Evolutionary conservation across 257 asterid genomes (phyloP), one percentile per base, ranked within the genome.

Genomic region (Craterostigma plantagineum): DNA sequence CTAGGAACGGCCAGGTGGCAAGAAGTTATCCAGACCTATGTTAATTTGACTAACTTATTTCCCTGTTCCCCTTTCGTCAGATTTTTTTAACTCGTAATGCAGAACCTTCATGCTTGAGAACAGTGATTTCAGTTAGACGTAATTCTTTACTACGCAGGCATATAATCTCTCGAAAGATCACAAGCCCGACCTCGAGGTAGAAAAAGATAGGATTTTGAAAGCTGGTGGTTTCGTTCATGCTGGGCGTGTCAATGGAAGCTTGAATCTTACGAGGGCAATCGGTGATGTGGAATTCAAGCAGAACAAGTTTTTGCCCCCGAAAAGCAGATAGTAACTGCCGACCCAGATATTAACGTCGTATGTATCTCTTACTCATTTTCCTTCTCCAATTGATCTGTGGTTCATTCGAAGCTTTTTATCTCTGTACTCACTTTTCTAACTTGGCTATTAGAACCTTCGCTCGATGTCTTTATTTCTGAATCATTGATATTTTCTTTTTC

Each of bases 231-330:
- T 86, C 58, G 77, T 86, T 63, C 92, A 78, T 54, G 92, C 86
- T 39, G 96, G 94, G 42, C 92, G 96, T 34, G 91, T 86, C 57
- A 86, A 86, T 37, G 96, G 94, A 43, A 77, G 92, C 64, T 69
- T 86, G 63, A 86, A 86, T 68, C 94, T 81, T 47, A 71, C 94
- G 53, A 81, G 96, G 63, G 94, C 96, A 53, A 86, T 86, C 70
- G 94, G n/a, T 50, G 98, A 87, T 64, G 70, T 76, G 98, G 98
- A 87, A 67, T 87, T 87, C 91, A 87, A 87, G 83, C 98, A 79
- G 71, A 87, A 87, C 63, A 87, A 79, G 62, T 83, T 66, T 55
- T 72, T 87, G 38, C 83, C 98, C 49, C 91, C 10, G 95, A 82
- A 51, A 82, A 75, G 60, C 98, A 87, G 75, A 60, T 77, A 47